These are phyloP conservation scores for Penicillium paxilli DNA, from an alignment of 495 filamentous ascomycete genomes.

Conservation along the genomic window DNA sequence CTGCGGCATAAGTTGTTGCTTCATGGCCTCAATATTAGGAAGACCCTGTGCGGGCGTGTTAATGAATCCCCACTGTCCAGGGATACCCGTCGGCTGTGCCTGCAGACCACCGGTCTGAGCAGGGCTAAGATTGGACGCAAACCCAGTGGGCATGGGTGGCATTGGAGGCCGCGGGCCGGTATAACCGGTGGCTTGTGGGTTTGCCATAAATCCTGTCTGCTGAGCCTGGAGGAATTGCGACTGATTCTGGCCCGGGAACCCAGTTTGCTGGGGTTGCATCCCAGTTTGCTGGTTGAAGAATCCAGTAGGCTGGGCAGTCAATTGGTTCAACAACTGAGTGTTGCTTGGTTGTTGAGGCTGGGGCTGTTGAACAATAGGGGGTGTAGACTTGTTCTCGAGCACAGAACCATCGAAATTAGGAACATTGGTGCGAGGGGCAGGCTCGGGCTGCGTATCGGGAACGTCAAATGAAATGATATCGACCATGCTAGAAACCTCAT, in stretches of 20 bases:
- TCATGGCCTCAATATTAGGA: slow-evolving; percentile 90
- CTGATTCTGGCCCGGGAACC: slow-evolving; percentile 42
- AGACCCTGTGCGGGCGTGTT: slow-evolving; percentile 89
- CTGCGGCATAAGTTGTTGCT: slow-evolving; percentile 98
- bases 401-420: slow-evolving; percentile 73
- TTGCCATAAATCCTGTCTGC: slow-evolving; percentile 49
- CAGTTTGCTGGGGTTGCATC: slow-evolving; percentile 51
- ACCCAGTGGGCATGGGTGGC: slow-evolving; percentile 92
- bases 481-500: slow-evolving; percentile 99
- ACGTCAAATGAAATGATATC: slow-evolving; percentile 98
- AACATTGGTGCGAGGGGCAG: slow-evolving; percentile 61
- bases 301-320: slow-evolving; percentile 69
- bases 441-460: slow-evolving; percentile 66
- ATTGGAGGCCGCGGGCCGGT: slow-evolving; percentile 83
- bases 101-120: slow-evolving; percentile 62
- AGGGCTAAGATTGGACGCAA: slow-evolving; percentile 65
- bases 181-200: slow-evolving; percentile 62
- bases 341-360: slow-evolving; percentile 78
- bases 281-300: slow-evolving; percentile 60
- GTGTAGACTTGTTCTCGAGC: slow-evolving; percentile 61
- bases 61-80: slow-evolving; percentile 96
- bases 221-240: slow-evolving; percentile 46
- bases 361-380: slow-evolving; percentile 80
- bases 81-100: slow-evolving; percentile 92
- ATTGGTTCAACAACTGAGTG: slow-evolving; percentile 71